Evolutionary conservation across 2,329 filamentous ascomycete genomes (phyloP).

Genomic region (Cordyceps tenuipes): DNA sequence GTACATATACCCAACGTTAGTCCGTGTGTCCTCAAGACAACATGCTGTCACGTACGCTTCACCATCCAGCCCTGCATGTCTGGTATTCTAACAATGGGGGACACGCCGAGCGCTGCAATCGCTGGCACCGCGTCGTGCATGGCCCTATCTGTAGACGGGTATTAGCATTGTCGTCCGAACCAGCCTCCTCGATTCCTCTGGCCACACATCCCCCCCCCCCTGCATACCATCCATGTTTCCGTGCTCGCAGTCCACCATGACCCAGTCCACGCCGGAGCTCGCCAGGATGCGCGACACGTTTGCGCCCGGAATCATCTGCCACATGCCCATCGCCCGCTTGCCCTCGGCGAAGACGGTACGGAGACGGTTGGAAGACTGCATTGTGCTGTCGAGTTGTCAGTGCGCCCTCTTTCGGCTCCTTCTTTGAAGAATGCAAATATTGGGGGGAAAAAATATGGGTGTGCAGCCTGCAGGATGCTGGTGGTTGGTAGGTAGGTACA

Average conservation of each 20-base stretch:
- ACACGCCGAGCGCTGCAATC: slow-evolving; percentile 44
- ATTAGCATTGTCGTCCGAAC: not conserved
- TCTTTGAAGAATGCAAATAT: not conserved
- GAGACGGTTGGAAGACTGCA: slow-evolving; percentile 40
- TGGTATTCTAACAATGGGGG: slow-evolving; percentile 46
- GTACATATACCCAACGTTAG: not conserved
- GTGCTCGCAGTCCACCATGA: slow-evolving; percentile 51
- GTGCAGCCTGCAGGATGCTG: not conserved
- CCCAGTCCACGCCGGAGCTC: slow-evolving; percentile 55
- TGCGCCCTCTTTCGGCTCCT: not conserved
- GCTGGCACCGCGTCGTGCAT: slow-evolving; percentile 48
- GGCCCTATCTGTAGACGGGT: slow-evolving; percentile 28
- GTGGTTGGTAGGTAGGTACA: not conserved
- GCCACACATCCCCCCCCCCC: not conserved
- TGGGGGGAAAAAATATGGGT: not conserved
- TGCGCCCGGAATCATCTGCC: slow-evolving; percentile 55
- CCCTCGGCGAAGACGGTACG: slow-evolving; percentile 40
- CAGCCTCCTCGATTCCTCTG: not conserved
- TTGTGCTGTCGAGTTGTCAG: slow-evolving; percentile 15
- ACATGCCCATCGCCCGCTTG: slow-evolving; percentile 46
- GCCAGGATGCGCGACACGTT: slow-evolving; percentile 54
- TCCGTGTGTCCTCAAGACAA: not conserved
- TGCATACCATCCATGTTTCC: slow-evolving; percentile 42
- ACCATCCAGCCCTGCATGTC: slow-evolving; percentile 49
- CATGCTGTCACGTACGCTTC: slow-evolving; percentile 31